Conservation (phyloP, 257 asterid genomes). For the Solanum lycopersicoides region DNA sequence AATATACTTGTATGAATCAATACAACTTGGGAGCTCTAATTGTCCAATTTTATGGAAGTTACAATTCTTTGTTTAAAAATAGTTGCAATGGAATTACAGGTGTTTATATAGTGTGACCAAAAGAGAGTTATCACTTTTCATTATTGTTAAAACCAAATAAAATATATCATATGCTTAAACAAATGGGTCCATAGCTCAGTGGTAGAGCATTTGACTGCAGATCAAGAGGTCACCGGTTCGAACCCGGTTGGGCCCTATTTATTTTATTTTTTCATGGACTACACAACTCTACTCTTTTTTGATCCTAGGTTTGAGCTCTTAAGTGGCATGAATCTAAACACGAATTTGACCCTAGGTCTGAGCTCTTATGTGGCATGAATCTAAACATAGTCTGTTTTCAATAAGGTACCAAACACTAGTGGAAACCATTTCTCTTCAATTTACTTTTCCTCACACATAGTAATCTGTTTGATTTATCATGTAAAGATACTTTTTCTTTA, state of each 20-base stretch:
- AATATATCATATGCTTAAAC: not conserved
- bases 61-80: not conserved
- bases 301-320: too few species aligned
- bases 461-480: not conserved
- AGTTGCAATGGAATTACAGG: not conserved
- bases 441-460: not conserved
- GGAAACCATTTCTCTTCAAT: not conserved
- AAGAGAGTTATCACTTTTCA: not conserved
- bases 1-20: not conserved
- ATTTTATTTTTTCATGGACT: not conserved
- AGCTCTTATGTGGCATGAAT: too few species aligned
- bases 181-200: slow-evolving; percentile 63
- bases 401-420: too few species aligned
- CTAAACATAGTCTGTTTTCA: too few species aligned
- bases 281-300: too few species aligned
- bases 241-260: slow-evolving; percentile 28
- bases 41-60: not conserved
- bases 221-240: slow-evolving; percentile 43
- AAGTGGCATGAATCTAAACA: too few species aligned
- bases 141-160: too few species aligned
- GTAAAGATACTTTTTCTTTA: too few species aligned
- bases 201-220: slow-evolving; percentile 76
- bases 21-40: not conserved
- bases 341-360: too few species aligned
- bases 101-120: too few species aligned